These are phyloP conservation scores for Xylariales sp. DNA, from an alignment of 2,329 filamentous ascomycete species.

Conservation along the genomic window DNA sequence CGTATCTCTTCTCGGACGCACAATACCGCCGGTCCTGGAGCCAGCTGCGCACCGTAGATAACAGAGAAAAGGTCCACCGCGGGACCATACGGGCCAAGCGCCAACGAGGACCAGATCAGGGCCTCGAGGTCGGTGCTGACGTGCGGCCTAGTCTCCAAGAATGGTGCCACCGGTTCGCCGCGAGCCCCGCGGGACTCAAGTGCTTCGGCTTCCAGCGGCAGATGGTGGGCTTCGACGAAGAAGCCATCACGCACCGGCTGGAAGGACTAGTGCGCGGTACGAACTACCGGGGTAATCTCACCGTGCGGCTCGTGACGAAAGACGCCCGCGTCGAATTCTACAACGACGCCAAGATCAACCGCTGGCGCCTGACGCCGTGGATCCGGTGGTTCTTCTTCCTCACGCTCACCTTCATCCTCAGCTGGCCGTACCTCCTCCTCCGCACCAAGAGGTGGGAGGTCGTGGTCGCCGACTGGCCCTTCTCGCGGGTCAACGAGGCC, in stretches of 20 bases:
- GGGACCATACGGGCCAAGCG: slow-evolving; percentile 66
- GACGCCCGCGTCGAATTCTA: slow-evolving; percentile 71
- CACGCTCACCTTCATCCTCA: slow-evolving; percentile 74
- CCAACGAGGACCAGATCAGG: slow-evolving; percentile 52
- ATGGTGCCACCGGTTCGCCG: slow-evolving; percentile 77
- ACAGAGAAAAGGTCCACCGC: slow-evolving; percentile 71
- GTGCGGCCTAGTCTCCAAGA: slow-evolving; percentile 59
- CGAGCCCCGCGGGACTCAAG: slow-evolving; percentile 67
- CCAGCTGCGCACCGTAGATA: slow-evolving; percentile 63
- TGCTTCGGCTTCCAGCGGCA: slow-evolving; percentile 63
- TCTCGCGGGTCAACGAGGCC: slow-evolving; percentile 53
- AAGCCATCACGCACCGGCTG: slow-evolving; percentile 63
- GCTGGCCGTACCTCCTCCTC: slow-evolving; percentile 77
- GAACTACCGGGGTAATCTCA: slow-evolving; percentile 73
- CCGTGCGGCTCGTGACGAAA: slow-evolving; percentile 69
- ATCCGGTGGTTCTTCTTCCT: slow-evolving; percentile 73
- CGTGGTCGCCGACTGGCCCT: slow-evolving; percentile 70
- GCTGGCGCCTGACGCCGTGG: slow-evolving; percentile 73
- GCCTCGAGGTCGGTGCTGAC: slow-evolving; percentile 57
- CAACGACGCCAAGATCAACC: slow-evolving; percentile 70
- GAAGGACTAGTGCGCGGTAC: slow-evolving; percentile 69
- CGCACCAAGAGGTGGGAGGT: slow-evolving; percentile 75
- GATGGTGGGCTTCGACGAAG: slow-evolving; percentile 71
- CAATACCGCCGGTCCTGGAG: slow-evolving; percentile 55
- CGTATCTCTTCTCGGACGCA: slow-evolving; percentile 64